Conservation (phyloP, 345 rosid species). For the Murraya koenigii region DNA sequence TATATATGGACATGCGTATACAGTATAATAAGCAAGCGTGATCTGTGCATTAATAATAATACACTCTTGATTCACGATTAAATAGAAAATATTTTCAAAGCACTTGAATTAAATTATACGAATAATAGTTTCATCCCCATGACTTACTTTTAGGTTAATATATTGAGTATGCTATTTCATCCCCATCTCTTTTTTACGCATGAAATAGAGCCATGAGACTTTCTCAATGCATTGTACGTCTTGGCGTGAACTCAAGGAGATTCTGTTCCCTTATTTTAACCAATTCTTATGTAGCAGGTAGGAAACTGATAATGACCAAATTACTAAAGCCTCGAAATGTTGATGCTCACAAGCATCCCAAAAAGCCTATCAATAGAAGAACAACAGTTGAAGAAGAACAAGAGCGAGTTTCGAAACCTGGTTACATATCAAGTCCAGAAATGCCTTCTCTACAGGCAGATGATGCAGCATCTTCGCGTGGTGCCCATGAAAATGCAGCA, state of each 20-base stretch:
- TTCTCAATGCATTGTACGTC: background rate
- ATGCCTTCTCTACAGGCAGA: background rate
- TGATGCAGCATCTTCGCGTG: background rate
- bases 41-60: too few relatives aligned
- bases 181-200: background rate
- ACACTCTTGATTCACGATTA: too few relatives aligned
- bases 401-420: background rate
- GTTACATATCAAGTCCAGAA: background rate
- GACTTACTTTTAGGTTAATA: background rate
- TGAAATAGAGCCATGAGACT: background rate
- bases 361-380: background rate
- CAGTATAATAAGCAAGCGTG: too few relatives aligned
- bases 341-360: background rate
- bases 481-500: background rate
- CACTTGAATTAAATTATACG: too few relatives aligned
- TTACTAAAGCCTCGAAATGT: background rate
- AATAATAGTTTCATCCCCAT: too few relatives aligned
- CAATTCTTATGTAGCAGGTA: background rate
- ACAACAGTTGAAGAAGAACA: background rate
- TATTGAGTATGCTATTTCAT: background rate
- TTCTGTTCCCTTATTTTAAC: background rate
- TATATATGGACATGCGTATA: too few relatives aligned
- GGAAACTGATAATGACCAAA: background rate
- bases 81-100: too few relatives aligned
- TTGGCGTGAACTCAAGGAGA: background rate